A percentile compares a stretch with the other conserved stretches of the same genome.
Evolutionary conservation across 2,329 filamentous ascomycete genomes (phyloP).

Genomic region (Trichophyton simii): DNA sequence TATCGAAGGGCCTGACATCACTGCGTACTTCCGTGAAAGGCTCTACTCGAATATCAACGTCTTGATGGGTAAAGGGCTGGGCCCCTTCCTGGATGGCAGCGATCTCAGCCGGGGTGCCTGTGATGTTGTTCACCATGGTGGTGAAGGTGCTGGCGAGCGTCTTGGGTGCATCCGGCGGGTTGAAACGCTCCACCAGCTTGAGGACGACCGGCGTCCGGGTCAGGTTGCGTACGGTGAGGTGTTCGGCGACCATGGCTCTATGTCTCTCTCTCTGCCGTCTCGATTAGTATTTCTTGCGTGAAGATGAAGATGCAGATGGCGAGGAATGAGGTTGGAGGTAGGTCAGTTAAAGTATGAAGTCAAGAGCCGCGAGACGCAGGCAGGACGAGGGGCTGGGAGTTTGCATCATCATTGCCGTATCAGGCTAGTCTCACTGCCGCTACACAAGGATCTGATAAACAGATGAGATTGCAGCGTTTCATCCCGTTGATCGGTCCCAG

Average conservation of each 20-base stretch:
- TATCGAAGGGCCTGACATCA: conserved; percentile 48
- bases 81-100: conserved; percentile 39
- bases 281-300: neutral
- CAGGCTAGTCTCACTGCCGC: neutral
- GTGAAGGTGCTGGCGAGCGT: conserved; percentile 39
- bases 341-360: neutral
- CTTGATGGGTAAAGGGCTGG: conserved; percentile 48
- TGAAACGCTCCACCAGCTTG: conserved; percentile 61
- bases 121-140: conserved; percentile 26
- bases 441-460: neutral
- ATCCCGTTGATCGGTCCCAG: neutral
- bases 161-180: conserved; percentile 36
- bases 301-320: neutral
- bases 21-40: conserved; percentile 57
- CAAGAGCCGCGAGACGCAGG: neutral
- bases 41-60: conserved; percentile 50
- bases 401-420: neutral
- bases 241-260: conserved; percentile 11
- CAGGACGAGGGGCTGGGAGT: neutral
- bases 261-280: neutral
- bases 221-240: conserved; percentile 68
- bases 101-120: conserved; percentile 33
- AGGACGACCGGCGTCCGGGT: conserved; percentile 62
- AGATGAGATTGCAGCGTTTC: neutral
- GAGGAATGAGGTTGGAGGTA: neutral